A percentile compares a stretch with the other conserved stretches of the same genome.
phyloP scores from a whole-genome alignment of 2,329 filamentous ascomycete genomes.

The Colletotrichum lini region DNA sequence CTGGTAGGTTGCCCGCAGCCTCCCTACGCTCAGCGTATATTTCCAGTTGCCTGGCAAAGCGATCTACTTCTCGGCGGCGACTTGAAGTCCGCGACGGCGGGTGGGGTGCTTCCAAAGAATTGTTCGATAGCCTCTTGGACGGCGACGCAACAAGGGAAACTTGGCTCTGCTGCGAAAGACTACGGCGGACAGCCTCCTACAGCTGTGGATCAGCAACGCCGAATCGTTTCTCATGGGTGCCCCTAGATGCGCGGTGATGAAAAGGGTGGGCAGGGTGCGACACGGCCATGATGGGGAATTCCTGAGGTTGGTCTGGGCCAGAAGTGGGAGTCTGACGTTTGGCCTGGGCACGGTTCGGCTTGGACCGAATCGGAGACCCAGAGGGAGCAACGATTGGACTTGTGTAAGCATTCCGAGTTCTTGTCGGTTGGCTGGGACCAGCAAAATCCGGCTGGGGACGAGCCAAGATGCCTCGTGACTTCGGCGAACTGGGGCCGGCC shows the following conservation, averaged over 20 bases:
- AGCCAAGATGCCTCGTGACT: background rate
- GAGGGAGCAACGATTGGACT: slow-evolving; percentile 18
- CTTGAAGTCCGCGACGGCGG: slow-evolving; percentile 58
- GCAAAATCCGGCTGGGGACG: background rate
- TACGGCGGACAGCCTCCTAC: slow-evolving; percentile 42
- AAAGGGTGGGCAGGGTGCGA: background rate
- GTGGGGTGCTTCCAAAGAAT: slow-evolving; percentile 13
- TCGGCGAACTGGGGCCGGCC: background rate
- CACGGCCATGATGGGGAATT: slow-evolving; percentile 1
- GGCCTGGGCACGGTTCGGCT: background rate
- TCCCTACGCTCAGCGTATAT: slow-evolving; percentile 50
- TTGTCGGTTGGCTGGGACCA: background rate
- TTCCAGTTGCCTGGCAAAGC: slow-evolving; percentile 43
- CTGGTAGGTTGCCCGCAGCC: slow-evolving; percentile 54
- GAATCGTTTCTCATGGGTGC: slow-evolving; percentile 30
- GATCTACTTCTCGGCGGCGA: slow-evolving; percentile 58
- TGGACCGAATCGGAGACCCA: slow-evolving; percentile 22
- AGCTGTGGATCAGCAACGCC: slow-evolving; percentile 41
- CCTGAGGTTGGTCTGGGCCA: background rate
- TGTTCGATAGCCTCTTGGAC: slow-evolving; percentile 9
- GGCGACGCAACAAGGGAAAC: slow-evolving; percentile 39
- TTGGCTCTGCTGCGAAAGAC: slow-evolving; percentile 42
- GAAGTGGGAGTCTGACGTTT: background rate
- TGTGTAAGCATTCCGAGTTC: background rate
- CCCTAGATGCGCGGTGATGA: slow-evolving; percentile 4